These are phyloP conservation scores for Claviceps capensis DNA, from an alignment of 2,329 filamentous ascomycete genomes.

Conservation along the genomic window DNA sequence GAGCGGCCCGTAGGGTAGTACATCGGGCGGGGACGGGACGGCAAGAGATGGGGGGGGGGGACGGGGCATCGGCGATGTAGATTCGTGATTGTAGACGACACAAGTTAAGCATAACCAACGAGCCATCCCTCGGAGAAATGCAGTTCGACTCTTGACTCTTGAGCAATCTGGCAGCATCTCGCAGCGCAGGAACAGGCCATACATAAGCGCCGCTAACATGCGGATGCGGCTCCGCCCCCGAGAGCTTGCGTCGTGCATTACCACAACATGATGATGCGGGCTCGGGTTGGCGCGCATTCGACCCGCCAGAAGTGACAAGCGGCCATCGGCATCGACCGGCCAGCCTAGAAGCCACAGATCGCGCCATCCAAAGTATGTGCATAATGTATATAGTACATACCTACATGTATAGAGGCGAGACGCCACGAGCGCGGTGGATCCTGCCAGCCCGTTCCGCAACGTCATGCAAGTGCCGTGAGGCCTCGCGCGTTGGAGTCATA, in stretches of 20 bases:
- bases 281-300: no score
- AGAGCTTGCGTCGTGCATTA: conserved; percentile 3
- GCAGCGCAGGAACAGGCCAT: neutral
- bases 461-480: conserved; percentile 1
- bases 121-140: no score
- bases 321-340: no score
- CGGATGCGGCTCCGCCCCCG: neutral
- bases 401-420: conserved; percentile 1
- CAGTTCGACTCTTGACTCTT: neutral
- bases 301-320: no score
- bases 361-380: neutral
- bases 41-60: no score
- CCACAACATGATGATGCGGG: conserved; percentile 3
- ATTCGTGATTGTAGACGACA: no score
- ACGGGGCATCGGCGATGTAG: no score
- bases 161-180: neutral
- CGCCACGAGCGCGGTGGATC: conserved; percentile 5
- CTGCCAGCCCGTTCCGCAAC: neutral
- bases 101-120: no score
- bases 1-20: no score
- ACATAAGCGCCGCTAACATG: neutral
- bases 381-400: no score
- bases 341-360: conserved; percentile 1
- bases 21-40: no score
- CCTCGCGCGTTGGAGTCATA: neutral